phyloP scores from a whole-genome alignment of 495 filamentous ascomycete species.

The Pyrenopolyporus hunteri region DNA sequence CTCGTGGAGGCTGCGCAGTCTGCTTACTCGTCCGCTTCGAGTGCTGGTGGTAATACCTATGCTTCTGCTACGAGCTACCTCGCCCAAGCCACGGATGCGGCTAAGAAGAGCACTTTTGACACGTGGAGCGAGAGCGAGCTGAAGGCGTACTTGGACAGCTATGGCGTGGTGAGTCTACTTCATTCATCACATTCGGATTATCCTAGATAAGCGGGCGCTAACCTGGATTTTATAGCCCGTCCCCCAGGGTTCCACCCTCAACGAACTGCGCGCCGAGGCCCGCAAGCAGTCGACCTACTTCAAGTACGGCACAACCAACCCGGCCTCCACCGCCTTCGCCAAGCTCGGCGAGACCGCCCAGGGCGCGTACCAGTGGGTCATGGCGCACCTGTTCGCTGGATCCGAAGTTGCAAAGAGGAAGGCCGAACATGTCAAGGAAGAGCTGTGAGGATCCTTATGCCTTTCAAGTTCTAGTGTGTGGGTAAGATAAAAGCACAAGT shows the following conservation, averaged over 20 bases:
- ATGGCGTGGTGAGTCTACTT: constrained; percentile 62
- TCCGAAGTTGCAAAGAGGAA: constrained; percentile 68
- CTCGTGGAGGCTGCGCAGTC: constrained; percentile 73
- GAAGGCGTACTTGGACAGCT: constrained; percentile 81
- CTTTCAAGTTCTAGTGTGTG: not conserved
- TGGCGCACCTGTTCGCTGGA: constrained; percentile 62
- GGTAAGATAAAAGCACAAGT: too few species aligned
- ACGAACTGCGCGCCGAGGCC: constrained; percentile 69
- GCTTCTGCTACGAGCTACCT: constrained; percentile 79
- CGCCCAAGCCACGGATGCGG: constrained; percentile 67
- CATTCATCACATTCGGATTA: not conserved
- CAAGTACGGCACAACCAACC: constrained; percentile 74
- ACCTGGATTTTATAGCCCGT: constrained; percentile 46
- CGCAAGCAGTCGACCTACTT: constrained; percentile 78
- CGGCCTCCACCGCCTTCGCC: constrained; percentile 67
- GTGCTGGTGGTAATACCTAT: constrained; percentile 67
- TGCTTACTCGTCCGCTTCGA: constrained; percentile 71
- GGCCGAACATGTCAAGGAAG: constrained; percentile 49
- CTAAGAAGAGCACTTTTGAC: constrained; percentile 75
- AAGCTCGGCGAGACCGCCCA: constrained; percentile 62
- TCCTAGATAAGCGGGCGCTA: not conserved
- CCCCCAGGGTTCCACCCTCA: constrained; percentile 61
- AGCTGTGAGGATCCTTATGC: constrained; percentile 37
- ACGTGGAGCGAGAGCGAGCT: constrained; percentile 81
- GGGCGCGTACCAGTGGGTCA: constrained; percentile 63